These are phyloP conservation scores for Endogone sp. DNA, from an alignment of 192 early-diverging fungal species.

Conservation along the genomic window DNA sequence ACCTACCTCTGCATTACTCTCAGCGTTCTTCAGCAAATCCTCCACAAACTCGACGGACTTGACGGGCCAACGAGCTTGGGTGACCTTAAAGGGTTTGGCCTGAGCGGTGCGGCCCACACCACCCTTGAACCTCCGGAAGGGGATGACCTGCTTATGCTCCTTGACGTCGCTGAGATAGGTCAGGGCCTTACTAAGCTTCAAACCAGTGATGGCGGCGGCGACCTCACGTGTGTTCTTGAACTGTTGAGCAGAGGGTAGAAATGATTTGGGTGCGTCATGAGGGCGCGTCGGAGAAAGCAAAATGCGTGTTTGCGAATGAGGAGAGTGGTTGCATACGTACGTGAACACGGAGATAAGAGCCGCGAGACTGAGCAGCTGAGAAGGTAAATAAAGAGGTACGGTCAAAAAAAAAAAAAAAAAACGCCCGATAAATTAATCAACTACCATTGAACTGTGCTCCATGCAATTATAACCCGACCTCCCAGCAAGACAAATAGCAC, in stretches of 20 bases:
- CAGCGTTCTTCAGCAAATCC: conserved; percentile 94
- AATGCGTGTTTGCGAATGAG: too few species aligned
- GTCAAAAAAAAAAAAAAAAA: not conserved
- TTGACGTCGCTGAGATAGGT: conserved; percentile 91
- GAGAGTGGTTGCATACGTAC: conserved; percentile 16
- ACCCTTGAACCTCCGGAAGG: conserved; percentile 95
- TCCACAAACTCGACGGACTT: conserved; percentile 94
- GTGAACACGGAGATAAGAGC: conserved; percentile 89
- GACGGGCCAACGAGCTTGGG: conserved; percentile 94
- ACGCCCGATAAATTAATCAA: too few species aligned
- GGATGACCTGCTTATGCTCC: conserved; percentile 95
- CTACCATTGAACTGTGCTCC: too few species aligned
- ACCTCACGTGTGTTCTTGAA: conserved; percentile 99
- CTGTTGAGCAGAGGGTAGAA: too few species aligned
- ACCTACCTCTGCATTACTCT: conserved; percentile 91
- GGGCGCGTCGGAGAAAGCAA: conserved; percentile 23
- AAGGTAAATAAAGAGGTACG: not conserved
- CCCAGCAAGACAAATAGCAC: too few species aligned
- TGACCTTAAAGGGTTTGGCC: conserved; percentile 89
- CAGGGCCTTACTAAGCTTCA: conserved; percentile 90
- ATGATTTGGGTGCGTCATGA: not conserved
- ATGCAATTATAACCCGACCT: too few species aligned
- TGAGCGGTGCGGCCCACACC: conserved; percentile 97
- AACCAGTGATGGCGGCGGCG: conserved; percentile 88
- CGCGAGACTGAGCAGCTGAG: conserved; percentile 82